Evolutionary conservation across 345 rosid species (phyloP), one percentile per base, ranked within the genome.

Genomic region (Eucalyptus brandiana): DNA sequence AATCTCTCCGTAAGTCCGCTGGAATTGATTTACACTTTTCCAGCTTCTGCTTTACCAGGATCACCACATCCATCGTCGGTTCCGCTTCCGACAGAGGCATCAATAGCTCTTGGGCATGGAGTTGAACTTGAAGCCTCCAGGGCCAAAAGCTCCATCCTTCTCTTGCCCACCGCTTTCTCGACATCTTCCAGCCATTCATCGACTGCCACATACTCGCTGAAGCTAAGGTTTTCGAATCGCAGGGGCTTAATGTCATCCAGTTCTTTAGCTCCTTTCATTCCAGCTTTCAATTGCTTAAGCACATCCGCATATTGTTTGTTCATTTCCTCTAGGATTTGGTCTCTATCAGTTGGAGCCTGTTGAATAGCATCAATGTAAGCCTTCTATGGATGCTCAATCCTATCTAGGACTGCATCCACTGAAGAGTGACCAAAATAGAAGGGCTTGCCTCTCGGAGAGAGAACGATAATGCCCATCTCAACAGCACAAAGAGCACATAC

Each of bases 371-470:
- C n/a, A 3, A 28, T 7, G 3, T 34, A 48, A 32, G 87, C 13
- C 14, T 0, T 17, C 83, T 58, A 19, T 44, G 67, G 89, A 88
- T 81, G 92, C 88, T 89, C 86, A 91, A 92, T 92, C 30, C 91
- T 86, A 47, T 92, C 91, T 9, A 91, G 49, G 83, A 93, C 94
- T 12, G 89, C 76, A 10, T 92, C 93, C 26, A 93, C 94, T 49
- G 83, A 87, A 1, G 96, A 96, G 85, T 91, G 92, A 30, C 95
- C 97, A 34, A 92, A 95, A 7, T 94, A 93, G 89, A 89, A 95
- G 16, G 95, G 94, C 89, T 94, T 93, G 45, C 94, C 30, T 94
- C 10, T 95, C 94, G 76, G 94, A 95, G 67, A 93, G 96, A 94
- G 86, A 93, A 94, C 94, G 19, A 94, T 89, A 11, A 94, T 91